Percentiles rank a stretch among this genome's conserved stretches.
Conservation (phyloP, 441 rosid genomes). For the Populus hybrid region DNA sequence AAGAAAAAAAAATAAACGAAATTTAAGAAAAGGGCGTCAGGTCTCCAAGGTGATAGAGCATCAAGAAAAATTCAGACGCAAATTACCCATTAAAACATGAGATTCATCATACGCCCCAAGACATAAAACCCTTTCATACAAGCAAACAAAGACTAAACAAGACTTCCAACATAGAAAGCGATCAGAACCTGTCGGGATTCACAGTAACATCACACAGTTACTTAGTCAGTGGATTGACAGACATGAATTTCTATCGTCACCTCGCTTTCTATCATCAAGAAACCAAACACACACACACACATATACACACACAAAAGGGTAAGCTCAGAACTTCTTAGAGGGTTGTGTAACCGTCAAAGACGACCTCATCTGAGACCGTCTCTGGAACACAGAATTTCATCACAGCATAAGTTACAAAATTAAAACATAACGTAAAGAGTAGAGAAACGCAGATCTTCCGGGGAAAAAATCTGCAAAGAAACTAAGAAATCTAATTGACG, state of each 20-base stretch:
- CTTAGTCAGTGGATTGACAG: conserved; percentile 60
- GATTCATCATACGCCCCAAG: conserved; percentile 27
- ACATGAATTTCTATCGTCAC: conserved; percentile 57
- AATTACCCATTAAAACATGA: conserved; percentile 37
- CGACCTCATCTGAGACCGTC: conserved; percentile 16
- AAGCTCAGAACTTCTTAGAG: conserved; percentile 76
- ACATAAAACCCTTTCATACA: background rate
- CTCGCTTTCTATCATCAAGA: conserved; percentile 25
- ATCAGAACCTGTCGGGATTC: conserved; percentile 75
- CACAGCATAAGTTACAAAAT: conserved; percentile 12
- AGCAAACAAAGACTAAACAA: background rate
- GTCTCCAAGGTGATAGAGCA: conserved; percentile 45
- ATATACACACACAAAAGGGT: background rate
- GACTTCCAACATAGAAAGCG: conserved; percentile 18
- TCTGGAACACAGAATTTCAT: conserved; percentile 36
- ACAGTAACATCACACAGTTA: conserved; percentile 40
- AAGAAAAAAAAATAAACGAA: background rate
- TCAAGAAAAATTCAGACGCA: conserved; percentile 37
- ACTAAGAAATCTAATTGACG: no score
- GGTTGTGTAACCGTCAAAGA: conserved; percentile 53
- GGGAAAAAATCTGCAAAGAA: no score
- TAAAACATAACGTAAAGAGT: background rate
- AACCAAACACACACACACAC: background rate
- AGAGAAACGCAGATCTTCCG: background rate
- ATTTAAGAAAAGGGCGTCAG: conserved; percentile 25